A percentile compares a stretch with the other conserved stretches of the same genome.
phyloP scores from a whole-genome alignment of 495 filamentous ascomycete species.

The Chaetomium tenue region DNA sequence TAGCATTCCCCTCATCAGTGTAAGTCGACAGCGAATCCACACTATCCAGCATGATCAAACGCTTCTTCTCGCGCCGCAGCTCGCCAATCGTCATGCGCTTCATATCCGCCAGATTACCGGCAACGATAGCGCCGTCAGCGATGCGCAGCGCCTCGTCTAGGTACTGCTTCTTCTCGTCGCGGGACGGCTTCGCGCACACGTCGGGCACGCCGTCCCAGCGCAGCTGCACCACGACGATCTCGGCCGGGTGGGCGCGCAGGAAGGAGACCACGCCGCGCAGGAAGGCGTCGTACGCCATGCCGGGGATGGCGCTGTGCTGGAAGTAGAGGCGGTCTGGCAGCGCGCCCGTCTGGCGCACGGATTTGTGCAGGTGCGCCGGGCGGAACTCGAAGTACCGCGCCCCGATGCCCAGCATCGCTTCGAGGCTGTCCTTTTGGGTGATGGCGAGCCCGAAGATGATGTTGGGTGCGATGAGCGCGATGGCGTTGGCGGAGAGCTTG shows the following conservation, averaged over 20 bases:
- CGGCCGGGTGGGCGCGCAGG: constrained; percentile 43
- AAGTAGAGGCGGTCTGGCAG: constrained; percentile 53
- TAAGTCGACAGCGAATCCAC: constrained; percentile 51
- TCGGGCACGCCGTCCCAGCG: constrained; percentile 54
- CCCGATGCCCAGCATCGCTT: constrained; percentile 48
- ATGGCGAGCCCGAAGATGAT: constrained; percentile 54
- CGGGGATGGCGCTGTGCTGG: constrained; percentile 54
- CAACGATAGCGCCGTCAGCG: constrained; percentile 34
- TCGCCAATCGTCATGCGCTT: constrained; percentile 38
- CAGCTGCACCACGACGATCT: constrained; percentile 54
- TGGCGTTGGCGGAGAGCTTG: constrained; percentile 37
- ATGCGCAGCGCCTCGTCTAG: constrained; percentile 40
- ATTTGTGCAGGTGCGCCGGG: constrained; percentile 48
- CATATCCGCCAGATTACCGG: constrained; percentile 42
- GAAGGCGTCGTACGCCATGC: constrained; percentile 52
- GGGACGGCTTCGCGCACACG: constrained; percentile 45
- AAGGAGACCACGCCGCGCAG: constrained; percentile 47
- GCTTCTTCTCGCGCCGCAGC: constrained; percentile 43
- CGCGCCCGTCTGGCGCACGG: constrained; percentile 35
- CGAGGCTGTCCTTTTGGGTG: constrained; percentile 53
- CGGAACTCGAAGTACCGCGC: constrained; percentile 58
- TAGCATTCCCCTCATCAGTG: constrained; percentile 53
- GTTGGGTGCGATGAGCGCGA: constrained; percentile 46
- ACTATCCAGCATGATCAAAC: constrained; percentile 49
- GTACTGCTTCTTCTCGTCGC: constrained; percentile 44